These are phyloP conservation scores for Diaporthe citrichinensis DNA, from an alignment of 2,329 filamentous ascomycete species.

Conservation along the genomic window DNA sequence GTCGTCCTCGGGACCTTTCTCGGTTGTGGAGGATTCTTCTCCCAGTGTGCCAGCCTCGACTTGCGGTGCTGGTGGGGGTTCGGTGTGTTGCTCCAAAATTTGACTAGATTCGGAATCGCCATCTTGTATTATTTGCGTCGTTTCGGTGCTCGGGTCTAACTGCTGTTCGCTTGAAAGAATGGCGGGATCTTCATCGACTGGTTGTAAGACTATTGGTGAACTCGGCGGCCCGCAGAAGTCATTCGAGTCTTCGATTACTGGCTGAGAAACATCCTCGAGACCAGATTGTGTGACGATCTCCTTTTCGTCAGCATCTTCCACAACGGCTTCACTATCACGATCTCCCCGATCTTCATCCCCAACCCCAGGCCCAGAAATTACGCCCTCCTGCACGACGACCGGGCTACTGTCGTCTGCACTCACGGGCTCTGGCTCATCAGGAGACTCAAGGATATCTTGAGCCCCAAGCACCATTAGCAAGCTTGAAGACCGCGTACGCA, in stretches of 20 bases:
- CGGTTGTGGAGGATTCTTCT: neutral
- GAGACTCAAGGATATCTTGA: constrained; percentile 42
- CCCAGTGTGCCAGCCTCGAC: neutral
- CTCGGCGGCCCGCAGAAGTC: constrained; percentile 1
- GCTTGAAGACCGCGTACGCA: constrained; percentile 42
- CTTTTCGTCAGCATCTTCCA: constrained; percentile 40
- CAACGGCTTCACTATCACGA: constrained; percentile 39
- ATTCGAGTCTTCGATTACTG: neutral
- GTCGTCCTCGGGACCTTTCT: neutral
- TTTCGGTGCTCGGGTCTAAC: neutral
- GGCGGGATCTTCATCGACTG: neutral
- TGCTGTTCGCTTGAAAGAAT: constrained; percentile 6
- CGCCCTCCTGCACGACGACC: constrained; percentile 39
- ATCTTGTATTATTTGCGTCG: neutral
- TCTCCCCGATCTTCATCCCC: constrained; percentile 36
- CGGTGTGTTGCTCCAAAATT: neutral
- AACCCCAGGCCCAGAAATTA: constrained; percentile 37
- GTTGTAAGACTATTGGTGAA: neutral
- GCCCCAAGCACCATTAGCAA: constrained; percentile 43
- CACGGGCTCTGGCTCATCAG: constrained; percentile 37
- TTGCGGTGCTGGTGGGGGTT: neutral
- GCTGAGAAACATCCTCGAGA: constrained; percentile 8
- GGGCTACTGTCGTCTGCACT: constrained; percentile 39
- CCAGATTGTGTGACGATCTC: constrained; percentile 28
- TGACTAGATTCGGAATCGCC: neutral